Evolutionary conservation across 495 filamentous ascomycete genomes (phyloP).

Genomic region (Lasiosphaeria miniovina): DNA sequence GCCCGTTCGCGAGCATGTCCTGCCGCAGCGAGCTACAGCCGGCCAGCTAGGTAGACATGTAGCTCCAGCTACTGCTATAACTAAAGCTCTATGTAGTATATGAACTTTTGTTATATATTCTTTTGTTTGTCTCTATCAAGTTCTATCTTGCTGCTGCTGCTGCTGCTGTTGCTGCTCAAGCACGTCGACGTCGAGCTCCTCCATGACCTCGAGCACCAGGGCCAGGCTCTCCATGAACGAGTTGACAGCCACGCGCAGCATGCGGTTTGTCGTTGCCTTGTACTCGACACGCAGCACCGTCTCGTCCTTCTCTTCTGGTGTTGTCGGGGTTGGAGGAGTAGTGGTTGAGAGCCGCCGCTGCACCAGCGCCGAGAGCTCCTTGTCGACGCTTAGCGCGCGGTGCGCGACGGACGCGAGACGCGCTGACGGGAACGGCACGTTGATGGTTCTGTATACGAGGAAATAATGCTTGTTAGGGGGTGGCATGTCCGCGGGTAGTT

Average conservation of each 20-base stretch:
- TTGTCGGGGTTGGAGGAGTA: constrained; percentile 27
- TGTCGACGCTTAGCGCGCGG: constrained; percentile 76
- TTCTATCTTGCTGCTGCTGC: too few species aligned
- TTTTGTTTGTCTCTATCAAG: constrained; percentile 1
- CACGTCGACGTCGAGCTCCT: constrained; percentile 85
- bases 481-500: too few species aligned
- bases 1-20: too few species aligned
- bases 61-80: too few species aligned
- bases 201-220: constrained; percentile 80
- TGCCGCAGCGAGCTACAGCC: too few species aligned
- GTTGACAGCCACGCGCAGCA: constrained; percentile 95
- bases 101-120: not conserved
- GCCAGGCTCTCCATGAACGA: constrained; percentile 93
- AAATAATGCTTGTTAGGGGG: too few species aligned
- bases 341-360: constrained; percentile 63
- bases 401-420: constrained; percentile 76
- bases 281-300: constrained; percentile 73
- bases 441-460: constrained; percentile 58
- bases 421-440: constrained; percentile 78
- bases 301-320: constrained; percentile 45
- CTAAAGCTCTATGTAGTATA: too few species aligned
- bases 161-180: constrained; percentile 32
- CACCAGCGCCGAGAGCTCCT: constrained; percentile 82
- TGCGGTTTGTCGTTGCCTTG: constrained; percentile 86
- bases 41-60: too few species aligned